Evolutionary conservation across 1,139 yeast species (phyloP).

Genomic region (Debaryomyces nepalensis): DNA sequence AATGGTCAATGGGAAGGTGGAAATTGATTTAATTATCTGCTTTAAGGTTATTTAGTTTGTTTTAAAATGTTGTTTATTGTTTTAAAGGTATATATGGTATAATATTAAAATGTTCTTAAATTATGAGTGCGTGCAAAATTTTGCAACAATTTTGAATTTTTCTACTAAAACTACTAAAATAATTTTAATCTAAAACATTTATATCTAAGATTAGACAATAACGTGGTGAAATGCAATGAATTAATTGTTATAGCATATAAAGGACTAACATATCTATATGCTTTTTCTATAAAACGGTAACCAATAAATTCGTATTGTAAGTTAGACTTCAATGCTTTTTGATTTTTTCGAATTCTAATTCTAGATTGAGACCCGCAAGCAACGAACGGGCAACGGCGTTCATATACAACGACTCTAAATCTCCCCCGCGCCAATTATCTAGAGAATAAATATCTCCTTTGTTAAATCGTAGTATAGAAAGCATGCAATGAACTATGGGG

Average conservation of each 20-base stretch:
- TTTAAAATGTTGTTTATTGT: conserved; percentile 1
- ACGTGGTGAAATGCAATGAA: no score
- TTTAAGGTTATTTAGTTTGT: conserved; percentile 5
- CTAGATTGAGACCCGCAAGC: conserved; percentile 45
- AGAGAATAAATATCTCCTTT: conserved; percentile 36
- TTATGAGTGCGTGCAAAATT: not conserved
- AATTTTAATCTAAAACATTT: no score
- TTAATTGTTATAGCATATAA: no score
- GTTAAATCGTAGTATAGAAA: conserved; percentile 36
- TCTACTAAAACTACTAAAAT: no score
- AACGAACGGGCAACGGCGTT: conserved; percentile 47
- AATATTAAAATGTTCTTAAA: not conserved
- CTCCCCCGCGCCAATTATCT: conserved; percentile 47
- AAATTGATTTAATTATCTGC: conserved; percentile 1
- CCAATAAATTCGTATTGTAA: no score
- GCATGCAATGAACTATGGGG: conserved; percentile 59
- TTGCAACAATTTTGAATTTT: conserved; percentile 1
- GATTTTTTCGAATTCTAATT: conserved; percentile 28
- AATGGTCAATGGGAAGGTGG: conserved; percentile 14
- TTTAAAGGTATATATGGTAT: conserved; percentile 2
- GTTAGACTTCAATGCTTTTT: conserved; percentile 10
- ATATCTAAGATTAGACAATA: not conserved
- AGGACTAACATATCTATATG: no score
- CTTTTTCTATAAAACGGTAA: no score
- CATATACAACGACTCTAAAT: conserved; percentile 45